Conservation (phyloP, 1,284 basidiomycete genomes). For the Puccinia novopanici region DNA sequence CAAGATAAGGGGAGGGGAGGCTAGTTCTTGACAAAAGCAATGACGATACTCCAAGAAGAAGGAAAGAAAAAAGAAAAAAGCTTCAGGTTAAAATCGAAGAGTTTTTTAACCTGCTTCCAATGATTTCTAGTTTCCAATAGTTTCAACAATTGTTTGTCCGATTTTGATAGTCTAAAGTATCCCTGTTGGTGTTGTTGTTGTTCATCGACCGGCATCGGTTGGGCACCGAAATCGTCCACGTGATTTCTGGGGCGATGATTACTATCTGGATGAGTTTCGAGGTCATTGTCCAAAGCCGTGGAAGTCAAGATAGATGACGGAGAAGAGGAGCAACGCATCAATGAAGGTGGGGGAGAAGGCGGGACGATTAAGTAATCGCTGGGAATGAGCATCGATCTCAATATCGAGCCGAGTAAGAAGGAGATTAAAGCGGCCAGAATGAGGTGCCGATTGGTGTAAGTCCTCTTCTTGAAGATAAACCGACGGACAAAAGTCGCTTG, state of each 20-base stretch:
- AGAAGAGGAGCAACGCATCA: background rate
- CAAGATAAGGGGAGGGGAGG: no score
- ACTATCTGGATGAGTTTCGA: background rate
- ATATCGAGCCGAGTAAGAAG: conserved; percentile 84
- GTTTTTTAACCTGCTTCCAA: conserved; percentile 42
- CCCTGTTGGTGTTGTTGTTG: conserved; percentile 12
- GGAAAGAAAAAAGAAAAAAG: conserved; percentile 15
- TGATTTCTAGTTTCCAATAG: conserved; percentile 38
- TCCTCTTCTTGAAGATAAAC: conserved; percentile 38
- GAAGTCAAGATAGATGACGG: background rate
- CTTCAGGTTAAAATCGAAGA: conserved; percentile 39
- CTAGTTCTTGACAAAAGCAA: conserved; percentile 42
- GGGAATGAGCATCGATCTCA: conserved; percentile 80
- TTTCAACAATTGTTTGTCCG: conserved; percentile 30
- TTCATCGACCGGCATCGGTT: background rate
- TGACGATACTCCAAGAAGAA: conserved; percentile 42
- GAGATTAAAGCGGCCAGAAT: conserved; percentile 80
- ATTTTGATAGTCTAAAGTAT: conserved; percentile 28
- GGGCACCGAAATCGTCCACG: background rate
- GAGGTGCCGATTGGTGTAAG: conserved; percentile 62
- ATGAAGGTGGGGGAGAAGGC: conserved; percentile 57
- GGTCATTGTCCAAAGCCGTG: background rate
- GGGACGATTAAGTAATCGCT: conserved; percentile 85
- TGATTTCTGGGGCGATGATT: background rate
- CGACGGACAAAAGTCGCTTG: conserved; percentile 12